Conservation (phyloP, 1,284 basidiomycete genomes). For the Laetiporus sulphureus region DNA sequence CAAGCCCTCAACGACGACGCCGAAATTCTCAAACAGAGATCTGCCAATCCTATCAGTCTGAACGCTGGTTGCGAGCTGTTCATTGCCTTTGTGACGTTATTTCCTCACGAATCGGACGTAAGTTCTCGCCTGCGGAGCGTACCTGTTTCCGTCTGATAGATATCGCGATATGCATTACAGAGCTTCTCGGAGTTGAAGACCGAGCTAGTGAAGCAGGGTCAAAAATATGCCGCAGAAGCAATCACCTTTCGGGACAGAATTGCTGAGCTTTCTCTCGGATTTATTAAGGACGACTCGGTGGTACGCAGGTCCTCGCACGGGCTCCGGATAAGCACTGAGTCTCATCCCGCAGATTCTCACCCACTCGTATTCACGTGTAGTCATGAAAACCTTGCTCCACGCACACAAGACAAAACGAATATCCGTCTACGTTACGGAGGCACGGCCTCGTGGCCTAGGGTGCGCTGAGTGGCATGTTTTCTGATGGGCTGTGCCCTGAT, state of each 20-base stretch:
- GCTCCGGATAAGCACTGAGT: constrained; percentile 2
- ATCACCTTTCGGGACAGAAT: constrained; percentile 87
- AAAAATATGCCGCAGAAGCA: constrained; percentile 74
- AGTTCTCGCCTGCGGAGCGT: constrained; percentile 22
- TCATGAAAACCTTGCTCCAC: constrained; percentile 86
- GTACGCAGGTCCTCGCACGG: constrained; percentile 37
- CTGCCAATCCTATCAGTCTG: constrained; percentile 78
- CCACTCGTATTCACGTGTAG: constrained; percentile 93
- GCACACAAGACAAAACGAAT: constrained; percentile 91
- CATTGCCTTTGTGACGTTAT: constrained; percentile 80
- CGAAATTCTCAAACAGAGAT: constrained; percentile 52
- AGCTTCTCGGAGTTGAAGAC: constrained; percentile 79
- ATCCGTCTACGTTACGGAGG: constrained; percentile 96
- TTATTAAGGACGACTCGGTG: constrained; percentile 91
- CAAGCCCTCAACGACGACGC: constrained; percentile 77
- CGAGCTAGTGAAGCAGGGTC: constrained; percentile 74
- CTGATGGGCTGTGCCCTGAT: constrained; percentile 5
- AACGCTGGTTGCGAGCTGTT: constrained; percentile 90
- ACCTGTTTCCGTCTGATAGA: constrained; percentile 7
- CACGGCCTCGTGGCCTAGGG: constrained; percentile 81
- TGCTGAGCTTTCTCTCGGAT: constrained; percentile 82
- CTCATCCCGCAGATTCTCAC: constrained; percentile 73
- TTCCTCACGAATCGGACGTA: constrained; percentile 78
- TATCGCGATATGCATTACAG: constrained; percentile 29
- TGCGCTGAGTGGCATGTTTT: constrained; percentile 30